phyloP scores from a whole-genome alignment of 371 early-diverging fungal species.

The Funneliformis caledonium region DNA sequence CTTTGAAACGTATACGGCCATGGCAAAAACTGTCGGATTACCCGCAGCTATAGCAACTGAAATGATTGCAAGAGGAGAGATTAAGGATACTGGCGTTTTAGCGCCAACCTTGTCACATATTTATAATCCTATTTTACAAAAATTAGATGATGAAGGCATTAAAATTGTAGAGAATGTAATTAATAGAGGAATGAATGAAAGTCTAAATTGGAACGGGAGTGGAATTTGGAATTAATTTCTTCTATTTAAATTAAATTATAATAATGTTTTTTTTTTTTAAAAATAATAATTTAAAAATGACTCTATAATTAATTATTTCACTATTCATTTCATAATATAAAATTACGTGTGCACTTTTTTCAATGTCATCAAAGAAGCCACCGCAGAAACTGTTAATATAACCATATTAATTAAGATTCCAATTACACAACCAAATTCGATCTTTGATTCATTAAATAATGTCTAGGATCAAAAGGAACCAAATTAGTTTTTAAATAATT shows the following conservation, averaged over 20 bases:
- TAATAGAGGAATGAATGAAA: neutral
- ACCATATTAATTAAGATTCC: neutral
- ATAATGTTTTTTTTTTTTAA: neutral
- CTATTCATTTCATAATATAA: no score
- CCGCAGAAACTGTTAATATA: neutral
- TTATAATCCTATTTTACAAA: slow-evolving; percentile 75
- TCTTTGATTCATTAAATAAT: slow-evolving; percentile 2
- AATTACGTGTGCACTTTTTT: neutral
- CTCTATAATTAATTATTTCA: no score
- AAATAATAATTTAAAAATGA: no score
- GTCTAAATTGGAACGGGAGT: neutral
- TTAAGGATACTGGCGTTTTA: slow-evolving; percentile 71
- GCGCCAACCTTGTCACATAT: slow-evolving; percentile 79
- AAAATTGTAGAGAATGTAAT: slow-evolving; percentile 64
- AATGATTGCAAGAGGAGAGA: slow-evolving; percentile 71
- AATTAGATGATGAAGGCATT: slow-evolving; percentile 75
- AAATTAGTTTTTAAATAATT: neutral
- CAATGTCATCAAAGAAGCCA: neutral
- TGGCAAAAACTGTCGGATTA: slow-evolving; percentile 91
- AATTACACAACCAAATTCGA: slow-evolving; percentile 4
- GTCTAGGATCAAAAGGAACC: neutral
- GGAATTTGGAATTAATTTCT: slow-evolving; percentile 13
- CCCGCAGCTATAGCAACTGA: slow-evolving; percentile 90
- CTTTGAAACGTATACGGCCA: slow-evolving; percentile 76
- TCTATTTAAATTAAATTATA: no score